A percentile compares a stretch with the other conserved stretches of the same genome.
Conservation (phyloP, 2,329 filamentous ascomycete genomes). For the Arthrobotrys musiformis region DNA sequence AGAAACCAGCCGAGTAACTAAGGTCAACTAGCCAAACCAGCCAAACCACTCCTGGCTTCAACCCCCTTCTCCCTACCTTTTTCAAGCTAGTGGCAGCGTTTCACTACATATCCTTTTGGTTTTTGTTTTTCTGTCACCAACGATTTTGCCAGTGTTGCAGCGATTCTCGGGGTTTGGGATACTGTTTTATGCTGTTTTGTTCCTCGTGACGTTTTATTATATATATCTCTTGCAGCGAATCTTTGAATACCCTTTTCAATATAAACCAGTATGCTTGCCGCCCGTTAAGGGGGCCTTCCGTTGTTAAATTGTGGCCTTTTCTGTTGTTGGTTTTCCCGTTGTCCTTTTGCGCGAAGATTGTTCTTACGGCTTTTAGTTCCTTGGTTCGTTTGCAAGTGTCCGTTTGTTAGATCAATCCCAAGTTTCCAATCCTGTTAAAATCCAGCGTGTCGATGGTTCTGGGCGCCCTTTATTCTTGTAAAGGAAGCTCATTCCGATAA, state of each 20-base stretch:
- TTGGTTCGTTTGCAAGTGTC: background rate
- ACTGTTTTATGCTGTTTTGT: constrained; percentile 9
- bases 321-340: background rate
- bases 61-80: background rate
- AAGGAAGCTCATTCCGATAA: constrained; percentile 2
- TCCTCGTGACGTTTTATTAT: background rate
- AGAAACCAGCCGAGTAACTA: constrained; percentile 76
- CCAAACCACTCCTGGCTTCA: constrained; percentile 58
- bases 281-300: background rate
- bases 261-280: background rate
- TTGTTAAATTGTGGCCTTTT: background rate
- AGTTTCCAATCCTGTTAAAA: constrained; percentile 1
- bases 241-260: constrained; percentile 4
- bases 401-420: constrained; percentile 12
- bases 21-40: constrained; percentile 72
- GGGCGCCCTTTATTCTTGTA: background rate
- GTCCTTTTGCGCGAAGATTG: background rate
- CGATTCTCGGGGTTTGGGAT: constrained; percentile 12
- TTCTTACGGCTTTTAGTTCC: background rate
- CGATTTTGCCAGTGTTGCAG: constrained; percentile 9
- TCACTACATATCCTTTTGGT: background rate
- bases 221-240: constrained; percentile 21
- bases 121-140: background rate
- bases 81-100: background rate
- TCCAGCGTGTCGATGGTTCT: constrained; percentile 1